Evolutionary conservation across 306 rosid species (phyloP).

Genomic region (Pyrus communis): DNA sequence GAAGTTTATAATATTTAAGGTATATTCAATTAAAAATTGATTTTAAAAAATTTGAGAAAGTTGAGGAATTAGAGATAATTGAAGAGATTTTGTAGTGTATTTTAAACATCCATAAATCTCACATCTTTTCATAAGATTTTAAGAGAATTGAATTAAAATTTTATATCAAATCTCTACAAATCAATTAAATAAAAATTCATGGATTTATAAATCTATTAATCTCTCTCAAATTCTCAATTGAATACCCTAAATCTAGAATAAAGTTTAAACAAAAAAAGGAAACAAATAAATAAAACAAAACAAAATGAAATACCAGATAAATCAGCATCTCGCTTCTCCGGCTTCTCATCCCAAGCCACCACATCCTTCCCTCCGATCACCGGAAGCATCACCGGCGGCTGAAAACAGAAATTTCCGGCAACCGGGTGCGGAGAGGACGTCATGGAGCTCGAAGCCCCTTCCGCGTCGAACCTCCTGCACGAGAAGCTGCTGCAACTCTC

Average conservation of each 20-base stretch:
- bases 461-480: conserved; percentile 58
- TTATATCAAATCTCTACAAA: too few species aligned
- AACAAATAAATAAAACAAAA: neutral
- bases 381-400: conserved; percentile 58
- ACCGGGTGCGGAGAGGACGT: conserved; percentile 55
- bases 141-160: too few species aligned
- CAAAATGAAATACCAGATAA: conserved; percentile 48
- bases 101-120: too few species aligned
- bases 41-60: too few species aligned
- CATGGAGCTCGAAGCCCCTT: conserved; percentile 71
- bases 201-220: too few species aligned
- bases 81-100: too few species aligned
- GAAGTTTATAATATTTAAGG: too few species aligned
- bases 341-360: conserved; percentile 61
- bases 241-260: neutral
- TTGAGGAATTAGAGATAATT: too few species aligned
- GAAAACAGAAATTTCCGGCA: conserved; percentile 31
- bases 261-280: neutral
- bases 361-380: conserved; percentile 68
- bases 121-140: too few species aligned
- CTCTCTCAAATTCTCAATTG: too few species aligned
- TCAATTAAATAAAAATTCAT: too few species aligned
- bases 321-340: conserved; percentile 38
- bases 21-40: too few species aligned
- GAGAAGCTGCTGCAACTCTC: conserved; percentile 84